phyloP scores from a whole-genome alignment of 2,329 filamentous ascomycete species.

The Pseudogymnoascus sp. region DNA sequence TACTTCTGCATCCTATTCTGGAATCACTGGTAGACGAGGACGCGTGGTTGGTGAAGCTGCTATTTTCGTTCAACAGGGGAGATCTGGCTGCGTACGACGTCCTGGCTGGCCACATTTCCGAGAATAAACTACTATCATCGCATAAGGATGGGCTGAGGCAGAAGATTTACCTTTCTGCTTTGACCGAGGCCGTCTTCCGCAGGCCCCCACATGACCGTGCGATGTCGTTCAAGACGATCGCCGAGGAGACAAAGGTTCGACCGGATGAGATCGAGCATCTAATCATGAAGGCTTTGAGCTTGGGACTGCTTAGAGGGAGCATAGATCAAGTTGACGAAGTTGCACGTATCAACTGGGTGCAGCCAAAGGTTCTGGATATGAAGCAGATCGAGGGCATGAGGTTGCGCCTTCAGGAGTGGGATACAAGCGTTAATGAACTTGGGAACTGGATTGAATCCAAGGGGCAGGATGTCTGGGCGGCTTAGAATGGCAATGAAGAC shows the following conservation, averaged over 20 bases:
- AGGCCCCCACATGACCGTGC: constrained; percentile 90
- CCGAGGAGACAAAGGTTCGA: constrained; percentile 84
- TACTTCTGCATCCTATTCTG: constrained; percentile 94
- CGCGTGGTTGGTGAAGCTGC: constrained; percentile 86
- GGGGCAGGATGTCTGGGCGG: constrained; percentile 93
- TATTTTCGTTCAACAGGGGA: constrained; percentile 95
- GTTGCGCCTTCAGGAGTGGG: constrained; percentile 82
- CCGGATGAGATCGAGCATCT: constrained; percentile 92
- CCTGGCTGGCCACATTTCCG: constrained; percentile 70
- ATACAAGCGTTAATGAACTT: constrained; percentile 87
- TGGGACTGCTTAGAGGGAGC: constrained; percentile 80
- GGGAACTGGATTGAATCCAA: constrained; percentile 95
- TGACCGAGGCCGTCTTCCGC: constrained; percentile 94
- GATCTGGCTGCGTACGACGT: constrained; percentile 82
- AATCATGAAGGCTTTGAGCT: constrained; percentile 96
- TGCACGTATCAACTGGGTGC: constrained; percentile 95
- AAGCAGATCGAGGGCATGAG: constrained; percentile 92
- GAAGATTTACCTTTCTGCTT: constrained; percentile 93
- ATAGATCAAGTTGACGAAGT: constrained; percentile 96
- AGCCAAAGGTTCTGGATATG: constrained; percentile 95
- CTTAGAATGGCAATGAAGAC: constrained; percentile 38
- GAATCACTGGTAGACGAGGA: constrained; percentile 72
- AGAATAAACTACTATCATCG: constrained; percentile 69
- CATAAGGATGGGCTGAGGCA: constrained; percentile 83
- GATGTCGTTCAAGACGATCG: constrained; percentile 85